Base-by-base conservation (phyloP, 2,329 filamentous ascomycete genomes). In the Trichoderma asperellum region DNA sequence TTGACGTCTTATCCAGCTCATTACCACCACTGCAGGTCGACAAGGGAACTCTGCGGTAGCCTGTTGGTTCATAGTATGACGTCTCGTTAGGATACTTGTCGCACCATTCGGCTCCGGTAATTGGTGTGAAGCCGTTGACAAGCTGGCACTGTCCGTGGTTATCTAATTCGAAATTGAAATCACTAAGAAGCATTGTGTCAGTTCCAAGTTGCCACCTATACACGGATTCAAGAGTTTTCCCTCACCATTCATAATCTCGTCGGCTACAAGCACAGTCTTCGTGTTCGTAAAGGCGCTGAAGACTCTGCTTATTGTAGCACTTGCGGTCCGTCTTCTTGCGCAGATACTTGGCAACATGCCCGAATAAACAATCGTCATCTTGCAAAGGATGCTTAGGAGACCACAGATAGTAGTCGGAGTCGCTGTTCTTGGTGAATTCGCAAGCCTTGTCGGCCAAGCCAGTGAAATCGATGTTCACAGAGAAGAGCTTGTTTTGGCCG, bases 211-310 rank as follows among this genome's bases (percentile, higher is more conserved):
- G 7, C 16, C n/a, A 47, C 24, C 7, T 34, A 47, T 6, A 21
- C 4, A 12, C 10, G 24, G 47, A 5, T 56, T n/a, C 0, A 52
- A n/a, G 5, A 52, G 11, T 5, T 24, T 2, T 4, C 81, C 81
- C 89, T 82, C 82, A 94, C 92, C 96, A 99, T 85, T 99, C 96
- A 78, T 91, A 99, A 81, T 99, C 96, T 70, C 88, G 86, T 64
- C 93, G 86, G 10, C 89, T 92, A 81, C 96, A 99, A 70, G 87
- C 85, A 83, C 96, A 99, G 78, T 96, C 93, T 72, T 86, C 82
- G 73, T 92, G 89, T 73, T 87, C 86, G 79, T 94, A 91, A 32
- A 95, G 83, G 72, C 89, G 88, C 72, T 89, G 84, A 72, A 96
- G 87, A 71, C 86, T 87, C 77, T 87, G 86, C 63, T 91, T 89